phyloP scores from a whole-genome alignment of 495 filamentous ascomycete species.

The Sabuloglossum arenarium region DNA sequence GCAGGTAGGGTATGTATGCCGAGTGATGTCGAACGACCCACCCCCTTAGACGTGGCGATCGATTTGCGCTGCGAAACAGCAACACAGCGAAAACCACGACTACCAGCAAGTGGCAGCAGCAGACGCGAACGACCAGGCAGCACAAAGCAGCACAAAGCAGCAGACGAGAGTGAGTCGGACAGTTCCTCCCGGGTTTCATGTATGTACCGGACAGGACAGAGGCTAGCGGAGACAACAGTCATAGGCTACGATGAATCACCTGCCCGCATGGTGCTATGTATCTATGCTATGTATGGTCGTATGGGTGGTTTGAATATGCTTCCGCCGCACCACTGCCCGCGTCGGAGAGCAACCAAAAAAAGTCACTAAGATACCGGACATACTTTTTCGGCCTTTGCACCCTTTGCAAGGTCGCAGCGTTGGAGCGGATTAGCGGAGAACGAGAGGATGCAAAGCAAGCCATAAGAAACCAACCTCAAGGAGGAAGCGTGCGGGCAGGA shows the following conservation, averaged over 20 bases:
- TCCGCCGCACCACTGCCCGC: neutral
- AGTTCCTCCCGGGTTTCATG: constrained; percentile 1
- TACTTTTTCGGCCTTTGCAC: neutral
- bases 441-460: too few relatives aligned
- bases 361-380: neutral
- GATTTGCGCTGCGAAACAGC: neutral
- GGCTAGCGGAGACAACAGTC: neutral
- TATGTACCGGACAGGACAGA: neutral
- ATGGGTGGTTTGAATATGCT: neutral
- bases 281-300: neutral
- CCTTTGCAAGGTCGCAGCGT: neutral
- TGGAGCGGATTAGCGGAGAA: neutral
- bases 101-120: neutral
- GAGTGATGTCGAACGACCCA: neutral
- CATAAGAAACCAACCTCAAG: too few relatives aligned
- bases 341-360: neutral
- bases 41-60: constrained; percentile 1
- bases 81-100: neutral
- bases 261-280: neutral
- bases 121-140: too few relatives aligned
- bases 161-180: neutral
- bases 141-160: too few relatives aligned
- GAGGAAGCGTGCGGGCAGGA: too few relatives aligned
- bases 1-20: neutral
- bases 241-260: neutral